Percentiles rank a stretch among this genome's conserved stretches.
Evolutionary conservation across 2,329 filamentous ascomycete genomes (phyloP).

Genomic region (Ophiocordyceps camponoti-rufipedis): DNA sequence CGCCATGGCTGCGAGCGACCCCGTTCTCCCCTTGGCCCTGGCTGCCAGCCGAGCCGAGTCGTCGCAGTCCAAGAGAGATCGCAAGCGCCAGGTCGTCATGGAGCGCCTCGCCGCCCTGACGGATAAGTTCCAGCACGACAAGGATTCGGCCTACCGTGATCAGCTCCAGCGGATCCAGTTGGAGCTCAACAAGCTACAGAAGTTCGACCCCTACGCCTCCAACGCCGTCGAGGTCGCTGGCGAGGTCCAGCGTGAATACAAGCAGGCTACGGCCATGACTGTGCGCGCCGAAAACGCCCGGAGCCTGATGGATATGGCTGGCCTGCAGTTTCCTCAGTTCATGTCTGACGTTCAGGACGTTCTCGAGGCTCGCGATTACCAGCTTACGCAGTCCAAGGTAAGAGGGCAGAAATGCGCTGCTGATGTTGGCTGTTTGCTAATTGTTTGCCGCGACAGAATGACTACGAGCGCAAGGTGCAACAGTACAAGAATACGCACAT

Average conservation of each 20-base stretch:
- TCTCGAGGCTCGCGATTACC: slow-evolving; percentile 71
- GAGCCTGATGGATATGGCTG: slow-evolving; percentile 54
- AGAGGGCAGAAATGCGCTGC: slow-evolving; percentile 1
- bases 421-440: slow-evolving; percentile 2
- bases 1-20: slow-evolving; percentile 22
- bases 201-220: slow-evolving; percentile 63
- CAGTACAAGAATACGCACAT: slow-evolving; percentile 40
- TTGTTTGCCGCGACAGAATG: slow-evolving; percentile 24
- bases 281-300: slow-evolving; percentile 24
- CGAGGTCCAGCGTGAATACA: slow-evolving; percentile 38
- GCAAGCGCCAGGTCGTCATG: slow-evolving; percentile 64
- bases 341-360: slow-evolving; percentile 74
- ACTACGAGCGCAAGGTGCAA: slow-evolving; percentile 43
- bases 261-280: slow-evolving; percentile 22
- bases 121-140: slow-evolving; percentile 60
- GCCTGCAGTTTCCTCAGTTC: slow-evolving; percentile 71
- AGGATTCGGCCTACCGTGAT: slow-evolving; percentile 70
- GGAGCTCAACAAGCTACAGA: slow-evolving; percentile 71
- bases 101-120: slow-evolving; percentile 64
- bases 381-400: slow-evolving; percentile 69
- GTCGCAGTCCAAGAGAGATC: slow-evolving; percentile 69
- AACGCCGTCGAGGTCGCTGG: slow-evolving; percentile 55
- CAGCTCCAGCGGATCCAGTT: slow-evolving; percentile 85
- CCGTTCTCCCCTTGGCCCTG: slow-evolving; percentile 13
- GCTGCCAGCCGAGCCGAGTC: slow-evolving; percentile 14